phyloP scores from a whole-genome alignment of 2,329 filamentous ascomycete species.

The Claviceps pusilla region DNA sequence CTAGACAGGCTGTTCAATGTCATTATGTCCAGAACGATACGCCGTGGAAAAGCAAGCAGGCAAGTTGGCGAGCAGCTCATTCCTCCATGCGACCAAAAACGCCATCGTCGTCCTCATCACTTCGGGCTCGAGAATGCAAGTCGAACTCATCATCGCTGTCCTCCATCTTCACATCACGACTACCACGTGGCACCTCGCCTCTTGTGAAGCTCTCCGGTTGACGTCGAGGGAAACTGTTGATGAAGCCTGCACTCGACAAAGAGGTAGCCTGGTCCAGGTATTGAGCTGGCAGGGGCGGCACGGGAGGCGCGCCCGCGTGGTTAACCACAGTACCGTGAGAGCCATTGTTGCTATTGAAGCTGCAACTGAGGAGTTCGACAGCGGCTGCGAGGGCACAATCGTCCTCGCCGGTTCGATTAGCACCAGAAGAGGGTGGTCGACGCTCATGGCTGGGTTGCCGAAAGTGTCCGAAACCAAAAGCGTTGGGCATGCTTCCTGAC shows the following conservation, averaged over 20 bases:
- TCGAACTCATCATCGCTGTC: constrained; percentile 55
- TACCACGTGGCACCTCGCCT: constrained; percentile 34
- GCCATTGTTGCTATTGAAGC: constrained; percentile 63
- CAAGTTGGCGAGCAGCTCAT: constrained; percentile 25
- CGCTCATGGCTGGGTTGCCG: constrained; percentile 62
- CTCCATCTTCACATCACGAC: constrained; percentile 52
- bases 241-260: constrained; percentile 45
- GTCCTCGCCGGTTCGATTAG: constrained; percentile 60
- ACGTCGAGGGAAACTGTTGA: constrained; percentile 45
- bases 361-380: constrained; percentile 80
- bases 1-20: constrained; percentile 2
- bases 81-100: constrained; percentile 97
- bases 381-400: constrained; percentile 81
- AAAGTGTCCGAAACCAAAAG: constrained; percentile 40
- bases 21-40: background rate
- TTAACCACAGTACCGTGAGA: constrained; percentile 48
- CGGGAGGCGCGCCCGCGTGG: constrained; percentile 63
- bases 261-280: constrained; percentile 50
- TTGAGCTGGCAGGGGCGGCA: constrained; percentile 71
- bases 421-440: constrained; percentile 66
- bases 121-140: constrained; percentile 44
- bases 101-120: constrained; percentile 85
- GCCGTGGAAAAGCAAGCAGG: background rate
- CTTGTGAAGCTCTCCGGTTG: constrained; percentile 52
- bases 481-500: constrained; percentile 31